phyloP scores from a whole-genome alignment of 1,284 basidiomycete genomes.

The Paramarasmius palmivorus region DNA sequence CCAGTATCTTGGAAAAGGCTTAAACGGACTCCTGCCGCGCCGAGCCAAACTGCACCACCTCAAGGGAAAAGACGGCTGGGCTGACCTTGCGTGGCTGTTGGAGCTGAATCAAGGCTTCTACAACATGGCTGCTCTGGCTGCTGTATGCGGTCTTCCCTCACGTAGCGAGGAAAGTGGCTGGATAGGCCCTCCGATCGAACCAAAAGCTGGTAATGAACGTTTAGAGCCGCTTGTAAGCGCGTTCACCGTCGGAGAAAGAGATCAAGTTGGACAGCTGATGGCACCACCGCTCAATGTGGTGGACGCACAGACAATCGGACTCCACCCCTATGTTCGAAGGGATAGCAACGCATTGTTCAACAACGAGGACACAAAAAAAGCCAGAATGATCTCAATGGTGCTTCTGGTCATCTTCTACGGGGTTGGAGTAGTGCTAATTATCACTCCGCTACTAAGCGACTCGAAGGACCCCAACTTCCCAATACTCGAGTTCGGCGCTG shows the following conservation, averaged over 20 bases:
- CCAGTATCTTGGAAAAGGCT: conserved; percentile 21
- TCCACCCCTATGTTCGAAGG: conserved; percentile 7
- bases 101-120: conserved; percentile 29
- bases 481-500: too few species aligned
- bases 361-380: too few species aligned
- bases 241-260: conserved; percentile 16
- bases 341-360: conserved; percentile 13
- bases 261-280: not conserved
- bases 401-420: too few species aligned
- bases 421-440: too few species aligned
- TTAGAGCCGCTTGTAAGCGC: conserved; percentile 24
- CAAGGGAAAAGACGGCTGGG: conserved; percentile 22
- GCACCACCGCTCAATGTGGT: conserved; percentile 9
- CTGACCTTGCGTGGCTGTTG: conserved; percentile 25
- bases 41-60: conserved; percentile 21
- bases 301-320: conserved; percentile 7
- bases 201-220: conserved; percentile 21
- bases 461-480: too few species aligned
- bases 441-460: too few species aligned
- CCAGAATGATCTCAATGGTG: too few species aligned
- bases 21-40: conserved; percentile 27
- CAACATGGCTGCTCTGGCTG: conserved; percentile 24
- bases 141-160: conserved; percentile 19
- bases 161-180: conserved; percentile 17
- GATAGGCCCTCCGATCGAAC: conserved; percentile 18